phyloP scores from a whole-genome alignment of 2,329 filamentous ascomycete species.

The Fusarium sp. region DNA sequence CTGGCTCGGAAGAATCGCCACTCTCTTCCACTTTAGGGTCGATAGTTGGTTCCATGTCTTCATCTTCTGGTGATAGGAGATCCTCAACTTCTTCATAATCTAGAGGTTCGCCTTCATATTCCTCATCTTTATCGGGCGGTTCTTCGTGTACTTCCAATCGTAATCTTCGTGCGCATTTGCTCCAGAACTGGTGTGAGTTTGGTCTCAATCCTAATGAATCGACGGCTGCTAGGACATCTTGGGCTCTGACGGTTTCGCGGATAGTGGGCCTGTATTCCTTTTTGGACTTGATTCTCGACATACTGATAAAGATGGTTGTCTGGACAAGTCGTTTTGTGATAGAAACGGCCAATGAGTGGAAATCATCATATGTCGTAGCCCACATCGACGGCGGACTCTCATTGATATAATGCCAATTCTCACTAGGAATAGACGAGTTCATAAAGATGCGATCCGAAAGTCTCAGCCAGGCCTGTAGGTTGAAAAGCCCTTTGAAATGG shows the following conservation, averaged over 20 bases:
- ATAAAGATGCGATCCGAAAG: conserved; percentile 78
- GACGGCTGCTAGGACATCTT: conserved; percentile 63
- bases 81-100: conserved; percentile 36
- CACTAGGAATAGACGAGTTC: conserved; percentile 71
- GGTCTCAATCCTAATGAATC: conserved; percentile 58
- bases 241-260: conserved; percentile 51
- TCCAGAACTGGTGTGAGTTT: conserved; percentile 59
- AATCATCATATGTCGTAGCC: conserved; percentile 79
- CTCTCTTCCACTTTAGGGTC: neutral
- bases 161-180: conserved; percentile 60
- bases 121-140: conserved; percentile 38
- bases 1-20: conserved; percentile 12
- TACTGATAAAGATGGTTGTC: conserved; percentile 75
- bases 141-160: conserved; percentile 60
- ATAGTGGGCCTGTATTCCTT: conserved; percentile 46
- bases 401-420: conserved; percentile 74
- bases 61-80: conserved; percentile 13
- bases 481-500: conserved; percentile 67
- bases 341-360: conserved; percentile 74
- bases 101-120: conserved; percentile 35
- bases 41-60: conserved; percentile 10
- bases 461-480: conserved; percentile 68
- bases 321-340: conserved; percentile 78
- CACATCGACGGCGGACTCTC: conserved; percentile 76
- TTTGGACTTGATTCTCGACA: conserved; percentile 71